These are phyloP conservation scores for Trichoderma pleuroti DNA, from an alignment of 2,329 filamentous ascomycete genomes.

Conservation along the genomic window DNA sequence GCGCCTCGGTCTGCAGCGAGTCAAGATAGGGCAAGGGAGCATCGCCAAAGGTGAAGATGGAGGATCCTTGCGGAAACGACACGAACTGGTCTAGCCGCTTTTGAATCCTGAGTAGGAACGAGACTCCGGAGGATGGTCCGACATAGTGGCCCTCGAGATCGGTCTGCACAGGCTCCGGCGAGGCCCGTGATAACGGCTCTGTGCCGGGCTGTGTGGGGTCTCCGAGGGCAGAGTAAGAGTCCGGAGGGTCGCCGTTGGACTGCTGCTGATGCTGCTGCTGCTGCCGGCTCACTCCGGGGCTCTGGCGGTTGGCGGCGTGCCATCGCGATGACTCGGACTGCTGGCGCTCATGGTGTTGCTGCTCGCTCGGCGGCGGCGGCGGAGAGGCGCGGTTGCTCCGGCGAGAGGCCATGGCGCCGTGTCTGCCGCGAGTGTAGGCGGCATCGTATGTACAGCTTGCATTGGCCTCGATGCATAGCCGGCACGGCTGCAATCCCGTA, in stretches of 20 bases:
- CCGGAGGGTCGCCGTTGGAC: slow-evolving; percentile 6
- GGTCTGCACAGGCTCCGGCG: slow-evolving; percentile 14
- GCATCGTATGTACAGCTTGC: slow-evolving; percentile 14
- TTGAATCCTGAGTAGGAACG: slow-evolving; percentile 12
- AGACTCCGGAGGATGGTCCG: slow-evolving; percentile 12
- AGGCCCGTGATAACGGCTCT: slow-evolving; percentile 13
- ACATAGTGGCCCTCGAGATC: slow-evolving; percentile 15
- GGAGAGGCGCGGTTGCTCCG: slow-evolving; percentile 6
- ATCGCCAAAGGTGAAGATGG: slow-evolving; percentile 14
- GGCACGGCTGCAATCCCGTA: slow-evolving; percentile 8
- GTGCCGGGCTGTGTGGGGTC: slow-evolving; percentile 14
- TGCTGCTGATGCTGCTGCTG: neutral
- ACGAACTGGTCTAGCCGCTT: slow-evolving; percentile 9
- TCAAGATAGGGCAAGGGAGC: slow-evolving; percentile 14
- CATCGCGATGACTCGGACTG: slow-evolving; percentile 4
- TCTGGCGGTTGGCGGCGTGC: slow-evolving; percentile 5
- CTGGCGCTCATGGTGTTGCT: slow-evolving; percentile 5
- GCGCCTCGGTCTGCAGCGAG: neutral
- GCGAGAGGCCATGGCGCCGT: slow-evolving; percentile 4
- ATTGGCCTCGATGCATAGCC: slow-evolving; percentile 15
- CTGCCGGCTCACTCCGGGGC: neutral
- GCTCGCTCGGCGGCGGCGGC: neutral
- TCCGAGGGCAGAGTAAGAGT: slow-evolving; percentile 12
- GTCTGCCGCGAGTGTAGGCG: slow-evolving; percentile 7
- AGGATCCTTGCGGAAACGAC: slow-evolving; percentile 9